Conservation (phyloP, 305 asterid genomes). For the Fraxinus angustifolia region DNA sequence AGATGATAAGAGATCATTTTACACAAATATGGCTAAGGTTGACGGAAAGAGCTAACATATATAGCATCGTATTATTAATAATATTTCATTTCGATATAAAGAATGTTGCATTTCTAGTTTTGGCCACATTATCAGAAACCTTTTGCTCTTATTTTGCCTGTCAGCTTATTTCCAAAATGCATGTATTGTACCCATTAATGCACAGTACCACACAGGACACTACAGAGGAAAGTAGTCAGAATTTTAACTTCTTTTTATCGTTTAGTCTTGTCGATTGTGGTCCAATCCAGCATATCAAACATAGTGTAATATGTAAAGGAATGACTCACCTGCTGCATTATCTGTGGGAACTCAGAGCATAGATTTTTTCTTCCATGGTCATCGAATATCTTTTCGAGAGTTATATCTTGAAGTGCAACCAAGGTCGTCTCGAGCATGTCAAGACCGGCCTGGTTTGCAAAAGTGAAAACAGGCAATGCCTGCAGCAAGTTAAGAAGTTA, state of each 20-base stretch:
- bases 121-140: neutral
- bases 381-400: conserved; percentile 81
- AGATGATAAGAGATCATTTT: neutral
- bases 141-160: neutral
- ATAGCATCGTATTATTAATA: neutral
- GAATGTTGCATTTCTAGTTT: neutral
- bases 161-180: neutral
- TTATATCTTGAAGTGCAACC: conserved; percentile 87
- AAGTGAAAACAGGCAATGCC: conserved; percentile 82
- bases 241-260: neutral
- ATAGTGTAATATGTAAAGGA: neutral
- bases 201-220: neutral
- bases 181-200: neutral
- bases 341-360: conserved; percentile 79
- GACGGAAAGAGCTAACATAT: neutral
- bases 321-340: conserved; percentile 76
- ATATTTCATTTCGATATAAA: neutral
- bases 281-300: neutral
- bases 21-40: neutral
- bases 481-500: conserved; percentile 26
- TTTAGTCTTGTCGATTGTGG: neutral
- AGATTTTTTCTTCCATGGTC: conserved; percentile 82
- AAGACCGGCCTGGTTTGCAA: conserved; percentile 92
- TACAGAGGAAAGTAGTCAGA: neutral
- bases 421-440: conserved; percentile 97